Percentiles rank a stretch among this genome's conserved stretches.
Evolutionary conservation across 805 yeast species (phyloP).

Genomic region (Wickerhamiella allomyrinae): DNA sequence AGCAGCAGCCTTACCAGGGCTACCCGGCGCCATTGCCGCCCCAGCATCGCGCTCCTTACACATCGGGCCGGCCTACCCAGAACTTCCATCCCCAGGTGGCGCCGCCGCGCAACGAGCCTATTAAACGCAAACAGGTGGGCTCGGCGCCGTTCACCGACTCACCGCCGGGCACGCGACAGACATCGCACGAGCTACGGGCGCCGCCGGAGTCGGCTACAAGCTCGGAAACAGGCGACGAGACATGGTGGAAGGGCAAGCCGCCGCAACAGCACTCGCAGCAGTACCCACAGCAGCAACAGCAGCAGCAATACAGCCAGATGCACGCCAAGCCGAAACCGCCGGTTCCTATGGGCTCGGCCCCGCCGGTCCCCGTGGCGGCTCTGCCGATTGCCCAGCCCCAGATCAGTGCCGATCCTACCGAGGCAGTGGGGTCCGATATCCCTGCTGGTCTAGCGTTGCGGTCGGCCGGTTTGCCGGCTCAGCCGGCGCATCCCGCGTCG

Average conservation of each 20-base stretch:
- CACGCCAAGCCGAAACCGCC: too few relatives aligned
- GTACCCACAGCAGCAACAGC: too few relatives aligned
- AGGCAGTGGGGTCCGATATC: too few relatives aligned
- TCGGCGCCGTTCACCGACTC: too few relatives aligned
- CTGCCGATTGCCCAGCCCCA: too few relatives aligned
- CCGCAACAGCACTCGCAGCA: background rate
- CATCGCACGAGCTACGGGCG: background rate
- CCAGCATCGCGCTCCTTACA: background rate
- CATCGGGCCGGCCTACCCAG: conserved; percentile 1
- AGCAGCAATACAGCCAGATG: background rate
- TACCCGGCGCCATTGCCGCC: background rate
- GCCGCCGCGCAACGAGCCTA: conserved; percentile 1
- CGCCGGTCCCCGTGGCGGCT: too few relatives aligned
- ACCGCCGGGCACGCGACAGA: background rate
- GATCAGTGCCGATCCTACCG: too few relatives aligned
- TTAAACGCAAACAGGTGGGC: conserved; percentile 2
- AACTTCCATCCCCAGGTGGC: background rate
- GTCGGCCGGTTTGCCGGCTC: too few relatives aligned
- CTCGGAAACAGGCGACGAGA: background rate
- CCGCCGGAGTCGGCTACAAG: background rate
- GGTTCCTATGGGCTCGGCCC: too few relatives aligned
- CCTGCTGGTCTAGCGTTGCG: too few relatives aligned
- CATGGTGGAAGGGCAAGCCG: background rate
- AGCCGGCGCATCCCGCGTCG: background rate
- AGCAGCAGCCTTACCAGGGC: background rate